phyloP scores from a whole-genome alignment of 768 basidiomycete genomes.

The Podaxis sp. region DNA sequence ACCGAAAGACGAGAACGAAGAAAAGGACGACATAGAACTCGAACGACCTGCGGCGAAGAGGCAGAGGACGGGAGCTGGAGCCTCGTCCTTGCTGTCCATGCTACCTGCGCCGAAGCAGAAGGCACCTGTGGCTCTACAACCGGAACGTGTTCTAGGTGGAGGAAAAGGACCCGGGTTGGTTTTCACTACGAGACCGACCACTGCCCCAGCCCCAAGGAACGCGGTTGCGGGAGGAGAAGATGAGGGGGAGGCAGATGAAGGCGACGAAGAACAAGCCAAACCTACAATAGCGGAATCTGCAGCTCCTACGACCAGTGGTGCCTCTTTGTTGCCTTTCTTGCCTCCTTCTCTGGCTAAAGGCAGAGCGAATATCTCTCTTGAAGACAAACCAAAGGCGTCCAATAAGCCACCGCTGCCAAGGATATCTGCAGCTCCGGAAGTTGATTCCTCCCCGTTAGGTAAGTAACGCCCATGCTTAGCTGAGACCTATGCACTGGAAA shows the following conservation, averaged over 20 bases:
- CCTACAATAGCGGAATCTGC: conserved; percentile 11
- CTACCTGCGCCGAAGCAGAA: conserved; percentile 69
- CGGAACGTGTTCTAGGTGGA: conserved; percentile 60
- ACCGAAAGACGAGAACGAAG: conserved; percentile 29
- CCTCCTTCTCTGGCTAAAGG: conserved; percentile 60
- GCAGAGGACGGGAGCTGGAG: conserved; percentile 51
- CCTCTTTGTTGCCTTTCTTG: conserved; percentile 40
- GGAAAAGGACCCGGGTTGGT: conserved; percentile 59
- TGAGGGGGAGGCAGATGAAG: conserved; percentile 13
- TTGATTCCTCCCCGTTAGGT: conserved; percentile 73
- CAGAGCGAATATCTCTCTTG: conserved; percentile 52
- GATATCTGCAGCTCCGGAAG: conserved; percentile 26
- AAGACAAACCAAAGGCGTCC: conserved; percentile 25
- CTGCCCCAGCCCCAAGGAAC: conserved; percentile 3
- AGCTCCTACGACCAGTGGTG: conserved; percentile 8
- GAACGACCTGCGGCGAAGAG: conserved; percentile 58
- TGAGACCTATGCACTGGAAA: background rate
- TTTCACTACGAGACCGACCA: conserved; percentile 36
- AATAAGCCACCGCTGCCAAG: conserved; percentile 14
- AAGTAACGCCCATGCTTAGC: conserved; percentile 16
- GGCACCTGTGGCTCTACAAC: conserved; percentile 32
- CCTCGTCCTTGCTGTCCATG: conserved; percentile 66
- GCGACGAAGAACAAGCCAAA: conserved; percentile 19
- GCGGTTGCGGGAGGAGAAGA: conserved; percentile 7
- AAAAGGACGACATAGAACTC: conserved; percentile 28